Conservation (phyloP, 306 rosid species). For the Geum urbanum region DNA sequence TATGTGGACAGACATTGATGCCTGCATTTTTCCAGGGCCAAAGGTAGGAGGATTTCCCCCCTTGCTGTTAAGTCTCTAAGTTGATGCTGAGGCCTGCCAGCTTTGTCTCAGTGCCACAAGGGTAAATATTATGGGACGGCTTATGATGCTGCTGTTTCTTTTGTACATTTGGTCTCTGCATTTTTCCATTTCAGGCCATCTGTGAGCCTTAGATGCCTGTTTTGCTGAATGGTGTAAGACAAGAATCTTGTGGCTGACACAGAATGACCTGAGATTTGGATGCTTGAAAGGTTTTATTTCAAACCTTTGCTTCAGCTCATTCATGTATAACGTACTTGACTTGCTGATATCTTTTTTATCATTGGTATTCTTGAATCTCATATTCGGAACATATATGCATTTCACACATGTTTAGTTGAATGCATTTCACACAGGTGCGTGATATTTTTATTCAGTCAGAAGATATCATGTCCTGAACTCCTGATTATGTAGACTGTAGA, state of each 20-base stretch:
- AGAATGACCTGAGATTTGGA: slow-evolving; percentile 39
- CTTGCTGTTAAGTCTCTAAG: slow-evolving; percentile 57
- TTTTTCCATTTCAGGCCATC: slow-evolving; percentile 45
- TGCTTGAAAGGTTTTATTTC: slow-evolving; percentile 32
- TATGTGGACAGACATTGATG: slow-evolving; percentile 47
- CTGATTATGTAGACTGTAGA: neutral
- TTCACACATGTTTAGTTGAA: neutral
- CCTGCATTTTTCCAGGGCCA: slow-evolving; percentile 71
- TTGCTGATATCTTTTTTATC: slow-evolving; percentile 25
- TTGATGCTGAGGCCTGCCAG: slow-evolving; percentile 37
- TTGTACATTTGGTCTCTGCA: slow-evolving; percentile 33
- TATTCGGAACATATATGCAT: neutral
- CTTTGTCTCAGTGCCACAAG: slow-evolving; percentile 39
- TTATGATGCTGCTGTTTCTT: slow-evolving; percentile 38
- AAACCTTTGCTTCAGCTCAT: slow-evolving; percentile 29
- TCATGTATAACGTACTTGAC: slow-evolving; percentile 18
- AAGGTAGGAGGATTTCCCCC: slow-evolving; percentile 54
- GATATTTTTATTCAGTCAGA: slow-evolving; percentile 1
- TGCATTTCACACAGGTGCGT: neutral
- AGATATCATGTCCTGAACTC: neutral
- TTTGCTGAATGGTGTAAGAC: slow-evolving; percentile 42
- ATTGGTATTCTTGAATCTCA: slow-evolving; percentile 20
- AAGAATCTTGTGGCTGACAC: slow-evolving; percentile 43
- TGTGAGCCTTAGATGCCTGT: slow-evolving; percentile 49
- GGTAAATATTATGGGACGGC: slow-evolving; percentile 33